Base-by-base conservation (phyloP, 345 rosid genomes). In the Aquilaria yunnanensis region DNA sequence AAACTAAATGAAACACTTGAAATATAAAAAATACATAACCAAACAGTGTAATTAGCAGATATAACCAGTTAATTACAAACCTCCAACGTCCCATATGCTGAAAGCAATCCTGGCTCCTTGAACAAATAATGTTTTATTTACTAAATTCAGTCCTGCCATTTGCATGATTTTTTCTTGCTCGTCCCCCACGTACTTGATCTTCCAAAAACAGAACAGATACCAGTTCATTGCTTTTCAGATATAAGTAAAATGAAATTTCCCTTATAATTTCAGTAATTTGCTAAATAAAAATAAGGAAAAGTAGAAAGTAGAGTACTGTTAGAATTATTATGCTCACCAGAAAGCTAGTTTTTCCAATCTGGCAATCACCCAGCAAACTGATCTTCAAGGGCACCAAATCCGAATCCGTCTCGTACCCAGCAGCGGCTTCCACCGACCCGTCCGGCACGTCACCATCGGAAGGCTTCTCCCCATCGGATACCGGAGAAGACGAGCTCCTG, bases 1-100 rank as follows among this genome's bases (percentile, higher is more conserved):
- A 3, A 12, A 23, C 2, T 14, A 16, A 1, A 37, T 55, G 29
- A 3, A 56, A 33, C 32, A 41, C 5, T 47, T 12, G 31, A 30
- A 45, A 34, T 48, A 47, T 13, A 32, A 16, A 47, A 13, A 54
- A 34, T 48, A 47, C 14, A n/a, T 7, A 37, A 16, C 3, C 12
- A 62, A 48, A 12, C 7, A 31, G 2, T 30, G 23, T 5, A 51
- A 6, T 6, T 41, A 3, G 16, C 8, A 47, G 12, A 46, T 9
- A 10, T 23, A 6, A 37, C 33, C 32, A 30, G 34, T 9, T 43
- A 51, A 57, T 16, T 52, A 65, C 56, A 37, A 63, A 90, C 97
- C 97, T 82, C 88, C 96, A 2, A 90, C 97, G 73, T 94, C 99
- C 99, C 99, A 94, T 60, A 94, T 78, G 73, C 86, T 88, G 51